phyloP scores from a whole-genome alignment of 2,329 filamentous ascomycete species.

The Aspergillus calidoustus region DNA sequence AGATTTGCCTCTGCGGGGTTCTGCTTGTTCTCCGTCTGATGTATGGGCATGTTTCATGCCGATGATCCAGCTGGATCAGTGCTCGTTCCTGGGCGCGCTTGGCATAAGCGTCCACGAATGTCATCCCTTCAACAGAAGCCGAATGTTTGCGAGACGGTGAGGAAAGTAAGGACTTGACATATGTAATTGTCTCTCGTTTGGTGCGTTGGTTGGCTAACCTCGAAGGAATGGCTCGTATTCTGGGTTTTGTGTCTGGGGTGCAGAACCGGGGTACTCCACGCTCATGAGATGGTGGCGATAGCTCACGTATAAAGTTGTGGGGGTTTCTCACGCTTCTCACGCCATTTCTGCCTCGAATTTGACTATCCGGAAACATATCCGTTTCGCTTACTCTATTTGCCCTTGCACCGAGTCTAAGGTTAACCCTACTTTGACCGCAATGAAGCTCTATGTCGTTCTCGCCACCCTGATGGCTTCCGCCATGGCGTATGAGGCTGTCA shows the following conservation, averaged over 20 bases:
- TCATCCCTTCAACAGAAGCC: neutral
- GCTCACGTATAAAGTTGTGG: neutral
- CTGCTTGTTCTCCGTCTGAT: neutral
- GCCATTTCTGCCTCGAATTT: neutral
- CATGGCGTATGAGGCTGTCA: constrained; percentile 7
- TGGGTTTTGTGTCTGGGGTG: neutral
- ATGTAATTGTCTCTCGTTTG: neutral
- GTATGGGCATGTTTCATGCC: neutral
- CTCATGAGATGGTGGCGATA: neutral
- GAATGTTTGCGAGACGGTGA: neutral
- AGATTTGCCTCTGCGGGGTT: neutral
- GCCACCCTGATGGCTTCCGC: neutral
- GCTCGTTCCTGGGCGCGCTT: neutral
- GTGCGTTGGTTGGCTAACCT: neutral
- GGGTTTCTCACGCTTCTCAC: neutral
- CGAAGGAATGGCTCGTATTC: neutral
- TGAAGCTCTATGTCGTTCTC: constrained; percentile 2
- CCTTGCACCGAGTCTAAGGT: neutral
- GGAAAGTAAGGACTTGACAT: neutral
- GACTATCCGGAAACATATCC: neutral
- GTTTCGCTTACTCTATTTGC: neutral
- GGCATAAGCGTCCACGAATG: neutral
- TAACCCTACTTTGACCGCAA: neutral
- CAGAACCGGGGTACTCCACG: neutral
- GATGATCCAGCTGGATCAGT: neutral